phyloP scores from a whole-genome alignment of 768 basidiomycete genomes.

The Termitomyces sp. region DNA sequence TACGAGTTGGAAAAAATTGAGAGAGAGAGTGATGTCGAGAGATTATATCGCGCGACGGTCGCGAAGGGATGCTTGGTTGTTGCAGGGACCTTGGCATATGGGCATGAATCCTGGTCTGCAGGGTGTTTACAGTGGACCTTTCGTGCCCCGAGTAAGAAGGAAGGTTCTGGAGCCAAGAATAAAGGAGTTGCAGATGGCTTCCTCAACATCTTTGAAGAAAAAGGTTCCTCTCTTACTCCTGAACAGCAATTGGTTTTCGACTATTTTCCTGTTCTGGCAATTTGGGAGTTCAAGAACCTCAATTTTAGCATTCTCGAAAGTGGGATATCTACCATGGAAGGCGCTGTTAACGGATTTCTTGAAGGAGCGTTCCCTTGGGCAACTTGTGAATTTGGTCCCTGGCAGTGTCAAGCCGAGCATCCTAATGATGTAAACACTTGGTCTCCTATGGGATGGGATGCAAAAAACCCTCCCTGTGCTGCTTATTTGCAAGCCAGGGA shows the following conservation, averaged over 20 bases:
- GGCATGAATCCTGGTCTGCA: neutral
- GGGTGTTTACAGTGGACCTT: neutral
- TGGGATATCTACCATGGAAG: neutral
- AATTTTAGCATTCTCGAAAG: neutral
- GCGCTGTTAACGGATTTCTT: neutral
- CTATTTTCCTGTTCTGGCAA: neutral
- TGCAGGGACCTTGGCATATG: neutral
- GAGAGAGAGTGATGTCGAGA: too few species aligned
- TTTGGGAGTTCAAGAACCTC: constrained; percentile 1
- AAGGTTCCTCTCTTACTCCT: neutral
- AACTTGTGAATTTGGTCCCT: neutral
- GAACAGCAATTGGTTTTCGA: neutral
- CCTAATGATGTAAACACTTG: neutral
- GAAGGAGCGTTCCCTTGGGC: neutral
- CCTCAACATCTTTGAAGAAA: neutral
- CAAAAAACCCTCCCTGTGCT: neutral
- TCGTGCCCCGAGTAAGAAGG: neutral
- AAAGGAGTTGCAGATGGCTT: neutral
- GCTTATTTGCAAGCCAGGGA: too few species aligned
- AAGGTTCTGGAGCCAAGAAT: neutral
- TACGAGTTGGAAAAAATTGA: too few species aligned
- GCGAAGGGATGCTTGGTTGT: neutral
- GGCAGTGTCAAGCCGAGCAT: neutral
- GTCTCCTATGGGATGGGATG: neutral
- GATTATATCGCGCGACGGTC: neutral